These are phyloP conservation scores for Ziziphus jujuba DNA, from an alignment of 306 rosid genomes.

Conservation along the genomic window DNA sequence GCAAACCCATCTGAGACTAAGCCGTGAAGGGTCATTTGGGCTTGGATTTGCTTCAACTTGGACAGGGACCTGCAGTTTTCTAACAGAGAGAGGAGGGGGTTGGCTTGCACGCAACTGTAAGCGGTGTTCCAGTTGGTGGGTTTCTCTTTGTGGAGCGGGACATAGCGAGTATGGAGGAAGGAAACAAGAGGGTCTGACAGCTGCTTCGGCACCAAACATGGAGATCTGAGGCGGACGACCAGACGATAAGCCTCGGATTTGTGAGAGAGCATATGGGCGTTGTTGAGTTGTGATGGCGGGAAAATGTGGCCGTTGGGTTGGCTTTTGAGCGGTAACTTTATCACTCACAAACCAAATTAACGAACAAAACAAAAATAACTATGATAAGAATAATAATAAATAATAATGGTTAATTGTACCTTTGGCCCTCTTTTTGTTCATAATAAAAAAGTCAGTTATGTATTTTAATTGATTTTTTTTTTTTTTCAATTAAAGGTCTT, in stretches of 20 bases:
- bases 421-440: too few relatives aligned
- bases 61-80: constrained; percentile 56
- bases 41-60: constrained; percentile 74
- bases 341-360: too few relatives aligned
- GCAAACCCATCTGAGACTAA: constrained; percentile 53
- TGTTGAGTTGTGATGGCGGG: background rate
- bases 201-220: constrained; percentile 17
- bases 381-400: too few relatives aligned
- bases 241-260: constrained; percentile 5
- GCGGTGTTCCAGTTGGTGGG: constrained; percentile 60
- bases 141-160: constrained; percentile 35
- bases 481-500: too few relatives aligned
- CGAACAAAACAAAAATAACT: too few relatives aligned
- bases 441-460: too few relatives aligned
- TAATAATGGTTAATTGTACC: too few relatives aligned
- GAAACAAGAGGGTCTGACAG: constrained; percentile 16
- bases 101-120: constrained; percentile 45
- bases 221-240: constrained; percentile 10
- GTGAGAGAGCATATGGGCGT: background rate
- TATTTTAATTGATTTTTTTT: too few relatives aligned
- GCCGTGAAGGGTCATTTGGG: constrained; percentile 60
- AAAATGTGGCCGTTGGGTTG: too few relatives aligned
- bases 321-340: too few relatives aligned
- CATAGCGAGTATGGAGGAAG: constrained; percentile 34
- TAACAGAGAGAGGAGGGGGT: constrained; percentile 57